These are phyloP conservation scores for Metschnikowia hibisci DNA, from an alignment of 805 yeast genomes.

Conservation along the genomic window DNA sequence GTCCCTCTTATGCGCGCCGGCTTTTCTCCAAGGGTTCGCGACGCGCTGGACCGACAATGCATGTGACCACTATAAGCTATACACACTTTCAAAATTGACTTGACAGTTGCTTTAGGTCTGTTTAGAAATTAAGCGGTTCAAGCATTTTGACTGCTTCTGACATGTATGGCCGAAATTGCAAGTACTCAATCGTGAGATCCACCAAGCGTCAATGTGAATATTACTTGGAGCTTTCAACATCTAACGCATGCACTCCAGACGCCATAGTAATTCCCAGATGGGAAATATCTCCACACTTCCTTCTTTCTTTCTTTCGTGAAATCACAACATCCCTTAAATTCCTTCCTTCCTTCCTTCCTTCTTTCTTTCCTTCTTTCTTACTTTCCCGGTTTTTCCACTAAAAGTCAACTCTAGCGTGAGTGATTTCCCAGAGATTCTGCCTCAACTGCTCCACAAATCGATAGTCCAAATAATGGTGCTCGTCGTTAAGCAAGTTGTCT, in stretches of 20 bases:
- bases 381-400: background rate
- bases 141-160: no score
- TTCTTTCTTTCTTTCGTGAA: no score
- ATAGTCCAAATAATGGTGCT: constrained; percentile 42
- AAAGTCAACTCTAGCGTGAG: background rate
- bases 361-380: background rate
- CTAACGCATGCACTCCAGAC: no score
- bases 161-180: no score
- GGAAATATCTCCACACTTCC: no score
- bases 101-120: background rate
- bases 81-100: background rate
- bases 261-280: no score
- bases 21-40: background rate
- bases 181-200: no score
- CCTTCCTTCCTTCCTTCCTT: no score
- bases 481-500: constrained; percentile 39
- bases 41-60: background rate
- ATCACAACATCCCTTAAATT: no score
- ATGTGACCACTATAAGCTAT: background rate
- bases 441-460: constrained; percentile 54
- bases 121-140: no score
- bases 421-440: constrained; percentile 35
- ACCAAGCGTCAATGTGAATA: no score
- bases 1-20: constrained; percentile 2
- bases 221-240: no score